Evolutionary conservation across 2,329 filamentous ascomycete genomes (phyloP).

Genomic region (Aspergillus arachidicola): DNA sequence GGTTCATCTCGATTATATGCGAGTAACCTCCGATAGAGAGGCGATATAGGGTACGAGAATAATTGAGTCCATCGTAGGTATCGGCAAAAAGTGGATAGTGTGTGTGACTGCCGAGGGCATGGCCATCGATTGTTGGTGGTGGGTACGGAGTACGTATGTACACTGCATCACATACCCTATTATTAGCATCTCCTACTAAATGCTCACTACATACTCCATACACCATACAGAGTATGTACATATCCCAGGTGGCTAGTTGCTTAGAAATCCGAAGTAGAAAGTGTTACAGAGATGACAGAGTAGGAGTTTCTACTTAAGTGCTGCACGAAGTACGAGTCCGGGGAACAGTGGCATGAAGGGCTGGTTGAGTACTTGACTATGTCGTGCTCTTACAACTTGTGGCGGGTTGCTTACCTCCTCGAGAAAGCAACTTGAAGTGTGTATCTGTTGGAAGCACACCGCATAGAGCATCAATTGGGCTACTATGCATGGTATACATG

Average conservation of each 20-base stretch:
- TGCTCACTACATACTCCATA: neutral
- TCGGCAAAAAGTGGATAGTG: neutral
- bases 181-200: neutral
- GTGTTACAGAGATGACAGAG: too few species aligned
- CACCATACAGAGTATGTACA: too few species aligned
- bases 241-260: neutral
- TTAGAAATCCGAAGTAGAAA: too few species aligned
- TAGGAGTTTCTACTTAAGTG: too few species aligned
- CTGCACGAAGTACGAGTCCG: too few species aligned
- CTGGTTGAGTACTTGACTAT: too few species aligned
- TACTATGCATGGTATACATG: neutral
- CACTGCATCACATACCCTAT: neutral
- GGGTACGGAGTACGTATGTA: neutral
- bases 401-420: neutral
- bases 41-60: too few species aligned
- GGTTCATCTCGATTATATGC: too few species aligned
- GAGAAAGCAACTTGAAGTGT: neutral
- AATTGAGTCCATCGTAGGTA: too few species aligned
- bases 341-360: too few species aligned
- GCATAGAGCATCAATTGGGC: neutral
- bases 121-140: neutral
- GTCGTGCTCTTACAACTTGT: too few species aligned
- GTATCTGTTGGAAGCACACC: neutral
- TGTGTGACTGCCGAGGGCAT: neutral
- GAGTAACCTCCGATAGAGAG: too few species aligned